phyloP scores from a whole-genome alignment of 2,329 filamentous ascomycete species.

The Epichloe hybrida region DNA sequence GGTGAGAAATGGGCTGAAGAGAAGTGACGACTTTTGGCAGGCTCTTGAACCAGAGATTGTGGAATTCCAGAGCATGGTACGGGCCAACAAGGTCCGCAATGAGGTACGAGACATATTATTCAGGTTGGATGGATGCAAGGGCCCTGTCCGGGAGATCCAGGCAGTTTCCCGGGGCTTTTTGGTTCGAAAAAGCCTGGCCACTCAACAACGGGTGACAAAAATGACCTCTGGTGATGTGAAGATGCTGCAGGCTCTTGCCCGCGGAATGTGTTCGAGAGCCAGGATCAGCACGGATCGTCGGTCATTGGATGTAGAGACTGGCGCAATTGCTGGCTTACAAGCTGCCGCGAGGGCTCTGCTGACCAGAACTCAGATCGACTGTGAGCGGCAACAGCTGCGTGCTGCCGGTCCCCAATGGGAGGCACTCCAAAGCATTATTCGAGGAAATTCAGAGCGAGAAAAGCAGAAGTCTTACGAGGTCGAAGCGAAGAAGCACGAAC shows the following conservation, averaged over 20 bases:
- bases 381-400: conserved; percentile 37
- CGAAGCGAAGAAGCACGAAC: conserved; percentile 32
- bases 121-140: conserved; percentile 48
- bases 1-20: conserved; percentile 47
- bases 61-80: conserved; percentile 68
- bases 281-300: conserved; percentile 39
- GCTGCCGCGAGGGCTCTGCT: conserved; percentile 51
- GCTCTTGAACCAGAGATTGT: conserved; percentile 59
- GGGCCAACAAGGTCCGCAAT: conserved; percentile 51
- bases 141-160: conserved; percentile 52
- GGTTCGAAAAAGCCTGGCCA: conserved; percentile 41
- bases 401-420: conserved; percentile 36
- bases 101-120: conserved; percentile 42
- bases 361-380: conserved; percentile 39
- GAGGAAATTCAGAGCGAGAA: conserved; percentile 35
- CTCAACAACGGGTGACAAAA: conserved; percentile 42
- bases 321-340: conserved; percentile 44
- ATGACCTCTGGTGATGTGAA: conserved; percentile 37
- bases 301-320: conserved; percentile 36
- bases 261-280: conserved; percentile 51
- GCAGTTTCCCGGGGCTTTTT: conserved; percentile 54
- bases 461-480: conserved; percentile 29
- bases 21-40: conserved; percentile 55
- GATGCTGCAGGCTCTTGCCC: conserved; percentile 51
- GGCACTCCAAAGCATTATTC: conserved; percentile 26